Evolutionary conservation across 2,329 filamentous ascomycete species (phyloP), one percentile per base, ranked within the genome.

Genomic region (Pseudogymnoascus sp.): DNA sequence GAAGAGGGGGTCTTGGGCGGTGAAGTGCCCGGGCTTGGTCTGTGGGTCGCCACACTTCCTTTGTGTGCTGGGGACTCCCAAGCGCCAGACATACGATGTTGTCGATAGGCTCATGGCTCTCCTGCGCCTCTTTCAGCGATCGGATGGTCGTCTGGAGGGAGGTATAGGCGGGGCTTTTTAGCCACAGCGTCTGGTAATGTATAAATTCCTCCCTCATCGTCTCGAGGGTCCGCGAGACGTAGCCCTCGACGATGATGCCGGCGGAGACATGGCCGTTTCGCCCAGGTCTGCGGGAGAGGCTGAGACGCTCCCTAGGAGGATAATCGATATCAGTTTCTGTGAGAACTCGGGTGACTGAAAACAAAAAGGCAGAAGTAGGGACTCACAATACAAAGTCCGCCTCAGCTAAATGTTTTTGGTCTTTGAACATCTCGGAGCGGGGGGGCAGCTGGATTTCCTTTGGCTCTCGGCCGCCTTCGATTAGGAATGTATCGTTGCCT

Each of bases 81-180:
- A 74, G 33, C 0, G 72, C 72, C 16, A 74, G 65, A 11, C 68
- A 66, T 10, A 74, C 69, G 7, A 72, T 62, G 62, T 68, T 70
- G 3, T 65, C 61, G 10, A 72, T 63, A 16, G 64, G 63, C 19
- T 61, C 33, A 10, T 40, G 65, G 4, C 59, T 61, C 4, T 42
- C 50, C 16, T 63, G 38, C 11, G 53, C 10, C 67, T 13, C 6
- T 13, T 13, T 33, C 29, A 59, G 2, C 6, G 19, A 14, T 7
- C 40, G 60, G 2, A 64, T 31, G 5, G 56, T 50, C 2, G 26
- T 31, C 40, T 63, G 67, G 21, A 73, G 29, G 1, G 62, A 60
- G 0, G 35, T 37, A 21, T 62, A 67, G 4, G 68, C 68, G 1
- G 65, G 63, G 24, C 65, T 65, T n/a, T 62, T 61, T 13, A 70